Base-by-base conservation (phyloP, 106 monocot genomes). In the Chionographis japonica region DNA sequence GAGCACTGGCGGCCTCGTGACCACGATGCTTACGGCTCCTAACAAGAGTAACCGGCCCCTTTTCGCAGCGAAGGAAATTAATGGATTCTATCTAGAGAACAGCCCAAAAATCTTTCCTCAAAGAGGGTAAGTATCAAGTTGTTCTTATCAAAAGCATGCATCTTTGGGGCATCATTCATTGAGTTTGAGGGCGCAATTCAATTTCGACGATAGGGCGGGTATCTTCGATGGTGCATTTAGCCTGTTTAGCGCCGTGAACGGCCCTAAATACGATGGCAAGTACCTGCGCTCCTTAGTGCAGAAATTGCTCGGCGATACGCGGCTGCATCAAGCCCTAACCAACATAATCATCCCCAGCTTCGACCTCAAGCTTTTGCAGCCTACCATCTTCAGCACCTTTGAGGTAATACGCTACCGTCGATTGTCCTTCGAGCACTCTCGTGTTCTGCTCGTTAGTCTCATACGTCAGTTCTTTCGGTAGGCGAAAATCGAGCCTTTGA, bases 191-290 rank as follows among this genome's bases (percentile, higher is more conserved):
- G 39, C 17, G 9, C 15, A 3, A 16, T 10, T 17, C 54, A 38
- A 27, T 15, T 15, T 4, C 37, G 35, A 55, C 2, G 11, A 53
- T 51, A 77, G 77, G 4, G 15, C 10, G 8, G 65, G 65, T 11
- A 19, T 72, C 18, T 20, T 72, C 27, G 52, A 14, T 15, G 43
- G 20, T 4, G 16, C 60, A 27, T 41, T 27, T 20, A 74, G 41
- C 9, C 4, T 63, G 10, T 0, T 68, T 1, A 40, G 42, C n/a
- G 54, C 38, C 0, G 4, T 63, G 12, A 49, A 2, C 3, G 78
- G 80, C 4, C 80, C 75, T 0, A 80, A 75, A 65, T 80, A 80
- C 17, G 68, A 80, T 18, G 80, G 80, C 14, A 65, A 70, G 54
- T 80, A 56, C 55, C 59, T 75, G 14, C 75, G 71, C 8, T 59